phyloP scores from a whole-genome alignment of 768 basidiomycete genomes.

The Russula virescens region DNA sequence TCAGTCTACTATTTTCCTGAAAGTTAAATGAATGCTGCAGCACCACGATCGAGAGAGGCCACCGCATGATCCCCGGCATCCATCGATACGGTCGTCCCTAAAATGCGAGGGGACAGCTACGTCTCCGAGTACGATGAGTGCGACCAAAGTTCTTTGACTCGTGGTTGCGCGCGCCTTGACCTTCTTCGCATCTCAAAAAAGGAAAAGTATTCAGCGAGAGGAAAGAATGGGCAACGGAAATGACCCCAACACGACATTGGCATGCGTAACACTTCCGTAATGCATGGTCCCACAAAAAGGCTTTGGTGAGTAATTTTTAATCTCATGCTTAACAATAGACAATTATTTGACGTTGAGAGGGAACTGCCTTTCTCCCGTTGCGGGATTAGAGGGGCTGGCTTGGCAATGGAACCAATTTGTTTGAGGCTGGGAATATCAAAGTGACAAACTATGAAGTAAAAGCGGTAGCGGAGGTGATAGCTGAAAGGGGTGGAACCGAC shows the following conservation, averaged over 20 bases:
- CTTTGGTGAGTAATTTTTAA: constrained; percentile 4
- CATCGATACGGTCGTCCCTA: background rate
- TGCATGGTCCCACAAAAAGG: no score
- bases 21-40: no score
- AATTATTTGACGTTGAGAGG: background rate
- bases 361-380: background rate
- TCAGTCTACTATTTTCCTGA: no score
- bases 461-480: background rate
- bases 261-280: background rate
- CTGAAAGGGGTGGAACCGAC: no score
- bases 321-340: background rate
- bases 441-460: constrained; percentile 3
- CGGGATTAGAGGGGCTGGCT: background rate
- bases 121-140: background rate
- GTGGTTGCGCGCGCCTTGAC: background rate
- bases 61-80: background rate
- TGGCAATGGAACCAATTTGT: background rate
- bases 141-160: background rate
- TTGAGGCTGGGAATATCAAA: background rate
- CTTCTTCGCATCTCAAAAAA: background rate
- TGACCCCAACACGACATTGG: background rate
- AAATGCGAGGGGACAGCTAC: background rate
- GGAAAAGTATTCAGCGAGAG: background rate
- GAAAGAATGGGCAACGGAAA: background rate
- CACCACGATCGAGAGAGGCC: background rate